Base-by-base conservation (phyloP, 2,329 filamentous ascomycete genomes). In the Cladosporium sphaerospermum region DNA sequence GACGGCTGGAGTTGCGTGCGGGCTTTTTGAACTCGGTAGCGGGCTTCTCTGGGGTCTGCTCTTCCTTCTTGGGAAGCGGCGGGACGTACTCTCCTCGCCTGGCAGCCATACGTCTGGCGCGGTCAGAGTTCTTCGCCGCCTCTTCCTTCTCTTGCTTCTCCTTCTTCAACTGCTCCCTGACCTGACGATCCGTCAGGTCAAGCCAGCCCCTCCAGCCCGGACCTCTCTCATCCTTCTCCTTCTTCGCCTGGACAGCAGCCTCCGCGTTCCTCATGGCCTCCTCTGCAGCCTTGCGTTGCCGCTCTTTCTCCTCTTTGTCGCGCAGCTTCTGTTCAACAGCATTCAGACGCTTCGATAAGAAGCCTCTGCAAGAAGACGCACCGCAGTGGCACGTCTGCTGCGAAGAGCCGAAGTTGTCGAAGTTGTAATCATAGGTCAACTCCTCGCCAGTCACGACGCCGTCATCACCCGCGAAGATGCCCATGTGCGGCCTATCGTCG, bases 361-460 rank as follows among this genome's bases (percentile, higher is more conserved):
- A 75, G 45, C 83, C 83, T 57, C 83, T 78, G 61, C 83, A 86
- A 34, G 75, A 78, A 8, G 73, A 65, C 8, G 81, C 75, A 31
- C 83, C 82, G 62, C 83, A 86, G 53, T 78, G 78, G 63, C 83
- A 86, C 57, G 77, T 67, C 64, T 85, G 82, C 37, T 54, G 56
- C 14, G 53, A 58, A 14, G 63, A 59, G 16, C 65, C 64, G 33
- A 68, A 68, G 45, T 66, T 68, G 57, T 85, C 81, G 59, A 87
- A 87, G 61, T 86, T 86, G 68, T 86, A 86, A 76, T 99, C 93
- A 68, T 99, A 99, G 0, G 91, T 97, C 56, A 99, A 76, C 71
- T 99, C 93, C 58, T 97, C 90, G 19, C 93, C 93, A 9, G 91
- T 96, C 83, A 88, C 88, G 67, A 99, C 92, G 11, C 89, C 89